Percentiles rank a stretch among this genome's conserved stretches.
phyloP scores from a whole-genome alignment of 2,329 filamentous ascomycete species.

The Fusarium beomiforme region DNA sequence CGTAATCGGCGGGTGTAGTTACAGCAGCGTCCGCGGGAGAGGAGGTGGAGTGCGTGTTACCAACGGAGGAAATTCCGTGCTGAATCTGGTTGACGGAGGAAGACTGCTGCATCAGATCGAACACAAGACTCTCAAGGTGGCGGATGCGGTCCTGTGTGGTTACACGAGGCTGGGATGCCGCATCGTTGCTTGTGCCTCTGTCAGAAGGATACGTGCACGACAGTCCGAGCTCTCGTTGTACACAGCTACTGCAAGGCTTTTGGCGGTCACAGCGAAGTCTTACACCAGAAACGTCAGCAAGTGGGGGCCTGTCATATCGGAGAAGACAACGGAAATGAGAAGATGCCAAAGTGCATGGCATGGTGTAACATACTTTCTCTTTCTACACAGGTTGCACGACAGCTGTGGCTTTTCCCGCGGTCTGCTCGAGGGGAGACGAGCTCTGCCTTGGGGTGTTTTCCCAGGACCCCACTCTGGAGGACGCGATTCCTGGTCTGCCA shows the following conservation, averaged over 20 bases:
- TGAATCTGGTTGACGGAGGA: not conserved
- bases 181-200: not conserved
- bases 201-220: conserved; percentile 11
- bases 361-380: conserved; percentile 1
- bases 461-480: conserved; percentile 4
- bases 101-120: conserved; percentile 38
- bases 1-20: conserved; percentile 38
- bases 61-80: not conserved
- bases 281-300: not conserved
- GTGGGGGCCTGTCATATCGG: not conserved
- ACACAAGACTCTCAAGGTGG: conserved; percentile 45
- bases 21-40: not conserved
- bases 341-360: not conserved
- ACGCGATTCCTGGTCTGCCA: conserved; percentile 5
- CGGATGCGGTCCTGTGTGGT: conserved; percentile 17
- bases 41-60: not conserved
- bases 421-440: conserved; percentile 8
- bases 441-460: conserved; percentile 6
- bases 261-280: conserved; percentile 23
- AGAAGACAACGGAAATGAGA: not conserved
- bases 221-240: not conserved
- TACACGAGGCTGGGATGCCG: not conserved
- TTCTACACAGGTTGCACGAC: conserved; percentile 19
- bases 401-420: conserved; percentile 7
- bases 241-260: conserved; percentile 13